A percentile compares a stretch with the other conserved stretches of the same genome.
Evolutionary conservation across 441 rosid species (phyloP).

Genomic region (Erodium moschatum): DNA sequence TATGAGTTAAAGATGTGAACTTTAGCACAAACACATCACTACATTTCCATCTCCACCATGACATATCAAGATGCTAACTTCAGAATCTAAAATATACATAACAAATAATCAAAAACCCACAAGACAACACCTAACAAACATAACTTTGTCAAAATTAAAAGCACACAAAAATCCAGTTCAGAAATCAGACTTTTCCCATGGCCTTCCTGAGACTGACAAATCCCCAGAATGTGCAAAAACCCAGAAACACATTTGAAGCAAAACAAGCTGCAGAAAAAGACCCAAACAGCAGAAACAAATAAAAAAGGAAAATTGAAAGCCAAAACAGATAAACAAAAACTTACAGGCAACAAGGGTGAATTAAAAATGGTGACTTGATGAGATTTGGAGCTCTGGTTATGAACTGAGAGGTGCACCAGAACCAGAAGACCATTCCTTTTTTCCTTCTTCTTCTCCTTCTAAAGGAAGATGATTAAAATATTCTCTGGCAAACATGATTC

Average conservation of each 20-base stretch:
- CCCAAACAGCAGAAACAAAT: not conserved
- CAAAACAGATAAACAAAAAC: slow-evolving; percentile 3
- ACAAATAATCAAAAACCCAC: slow-evolving; percentile 1
- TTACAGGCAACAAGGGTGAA: not conserved
- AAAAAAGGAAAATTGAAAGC: not conserved
- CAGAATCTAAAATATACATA: slow-evolving; percentile 6
- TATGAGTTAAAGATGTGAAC: slow-evolving; percentile 10
- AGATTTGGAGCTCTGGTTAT: slow-evolving; percentile 15
- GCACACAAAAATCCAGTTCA: slow-evolving; percentile 9
- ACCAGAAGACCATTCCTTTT: not conserved
- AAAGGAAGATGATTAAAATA: not conserved
- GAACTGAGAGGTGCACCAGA: slow-evolving; percentile 15
- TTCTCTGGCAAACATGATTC: slow-evolving; percentile 5
- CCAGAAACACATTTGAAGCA: slow-evolving; percentile 5
- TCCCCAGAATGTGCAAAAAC: not conserved
- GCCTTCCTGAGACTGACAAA: not conserved
- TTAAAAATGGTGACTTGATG: slow-evolving; percentile 12
- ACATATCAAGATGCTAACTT: slow-evolving; percentile 14
- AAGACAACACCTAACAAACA: slow-evolving; percentile 10
- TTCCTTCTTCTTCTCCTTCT: not conserved
- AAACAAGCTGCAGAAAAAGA: slow-evolving; percentile 4
- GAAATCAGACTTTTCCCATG: not conserved
- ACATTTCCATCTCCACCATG: slow-evolving; percentile 9
- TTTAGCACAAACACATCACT: slow-evolving; percentile 4
- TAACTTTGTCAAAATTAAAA: not conserved